Base-by-base conservation (phyloP, 1,284 basidiomycete genomes). In the Marasmius oreades region DNA sequence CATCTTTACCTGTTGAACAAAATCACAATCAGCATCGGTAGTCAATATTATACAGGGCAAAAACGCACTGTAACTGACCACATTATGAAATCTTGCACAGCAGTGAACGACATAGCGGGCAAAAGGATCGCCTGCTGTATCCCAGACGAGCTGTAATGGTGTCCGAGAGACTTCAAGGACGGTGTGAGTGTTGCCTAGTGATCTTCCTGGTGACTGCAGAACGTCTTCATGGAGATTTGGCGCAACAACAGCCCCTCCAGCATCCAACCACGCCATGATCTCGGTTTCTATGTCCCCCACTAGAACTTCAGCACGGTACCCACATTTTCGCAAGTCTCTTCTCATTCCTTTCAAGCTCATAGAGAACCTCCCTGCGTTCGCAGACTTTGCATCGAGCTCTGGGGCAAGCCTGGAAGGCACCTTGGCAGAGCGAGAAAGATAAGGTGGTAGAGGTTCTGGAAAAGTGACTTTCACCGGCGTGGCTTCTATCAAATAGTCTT, bases 21-120 rank as follows among this genome's bases (percentile, higher is more conserved):
- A 26, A 16, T 5, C 59, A 42, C 48, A 18, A 37, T 52, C 28
- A 23, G 20, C 52, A 46, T n/a, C n/a, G n/a, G n/a, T n/a, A n/a
- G n/a, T n/a, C n/a, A n/a, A n/a, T n/a, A n/a, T n/a, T n/a, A n/a
- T 34, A 42, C 37, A 33, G 50, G 10, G 44, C 23, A 23, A 31
- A 61, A 20, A 78, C 88, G 64, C 67, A 90, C 90, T 92, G 75
- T 85, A 92, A 69, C 86, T 88, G 61, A 92, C 84, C 54, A 92
- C 70, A 56, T 84, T 83, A 66, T 92, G 82, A 69, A 87, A 92
- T 37, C 90, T 76, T 46, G 89, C 88, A 59, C 87, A 86, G 62
- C 89, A 92, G 62, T 92, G 90, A 6, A 92, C 82, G 48, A 92
- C 79, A 64, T 90, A 92, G 36, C 90, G 76, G 31, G 85, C 82